phyloP scores from a whole-genome alignment of 768 basidiomycete species.

The Boletus barrowsii region DNA sequence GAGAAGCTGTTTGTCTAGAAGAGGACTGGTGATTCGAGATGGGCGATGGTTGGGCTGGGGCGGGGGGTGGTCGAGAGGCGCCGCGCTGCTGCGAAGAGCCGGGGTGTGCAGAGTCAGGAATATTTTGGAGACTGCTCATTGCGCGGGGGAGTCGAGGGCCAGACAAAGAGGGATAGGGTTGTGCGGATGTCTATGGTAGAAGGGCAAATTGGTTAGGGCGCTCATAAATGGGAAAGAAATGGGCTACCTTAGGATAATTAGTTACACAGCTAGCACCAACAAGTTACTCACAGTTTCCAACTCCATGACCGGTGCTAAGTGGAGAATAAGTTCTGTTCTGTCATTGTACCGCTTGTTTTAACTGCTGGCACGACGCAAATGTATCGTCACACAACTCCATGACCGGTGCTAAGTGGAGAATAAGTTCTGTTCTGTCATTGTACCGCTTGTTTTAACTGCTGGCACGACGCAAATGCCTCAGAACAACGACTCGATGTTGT shows the following conservation, averaged over 20 bases:
- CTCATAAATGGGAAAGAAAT: no score
- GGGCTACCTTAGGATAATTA: no score
- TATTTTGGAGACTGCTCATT: conserved; percentile 38
- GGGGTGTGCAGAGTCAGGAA: conserved; percentile 41
- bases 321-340: conserved; percentile 6
- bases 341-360: no score
- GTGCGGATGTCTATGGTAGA: neutral
- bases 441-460: no score
- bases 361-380: no score
- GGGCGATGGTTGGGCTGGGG: conserved; percentile 49
- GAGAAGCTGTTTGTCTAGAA: conserved; percentile 66
- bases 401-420: conserved; percentile 14
- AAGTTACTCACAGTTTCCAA: conserved; percentile 12
- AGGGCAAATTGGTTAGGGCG: no score
- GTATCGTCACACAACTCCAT: no score
- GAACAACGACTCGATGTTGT: no score
- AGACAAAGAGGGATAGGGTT: neutral
- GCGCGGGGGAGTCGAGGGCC: neutral
- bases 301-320: conserved; percentile 7
- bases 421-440: neutral
- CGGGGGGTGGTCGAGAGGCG: conserved; percentile 53
- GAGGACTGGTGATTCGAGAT: conserved; percentile 39
- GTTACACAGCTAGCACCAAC: neutral
- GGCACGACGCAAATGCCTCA: no score
- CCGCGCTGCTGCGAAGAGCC: conserved; percentile 45